These are phyloP conservation scores for Trichophyton mentagrophytes DNA, from an alignment of 2,329 filamentous ascomycete genomes.

Conservation along the genomic window DNA sequence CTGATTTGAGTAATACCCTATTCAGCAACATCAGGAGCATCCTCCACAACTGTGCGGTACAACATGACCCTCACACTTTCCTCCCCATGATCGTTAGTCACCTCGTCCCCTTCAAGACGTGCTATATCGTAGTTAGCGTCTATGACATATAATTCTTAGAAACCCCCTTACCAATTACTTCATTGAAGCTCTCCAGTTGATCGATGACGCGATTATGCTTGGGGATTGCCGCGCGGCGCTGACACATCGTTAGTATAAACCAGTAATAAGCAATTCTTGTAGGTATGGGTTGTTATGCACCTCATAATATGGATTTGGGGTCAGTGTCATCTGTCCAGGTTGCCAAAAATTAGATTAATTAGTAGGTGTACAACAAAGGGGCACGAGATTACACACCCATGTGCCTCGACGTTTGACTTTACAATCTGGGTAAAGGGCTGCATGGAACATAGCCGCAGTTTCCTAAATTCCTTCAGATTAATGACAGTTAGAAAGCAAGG, in stretches of 20 bases:
- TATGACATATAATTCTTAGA: too few relatives aligned
- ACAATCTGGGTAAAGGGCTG: background rate
- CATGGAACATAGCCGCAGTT: background rate
- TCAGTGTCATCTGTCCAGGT: background rate
- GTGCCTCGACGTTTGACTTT: background rate
- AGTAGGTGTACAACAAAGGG: background rate
- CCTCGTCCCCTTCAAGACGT: too few relatives aligned
- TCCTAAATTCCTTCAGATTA: too few relatives aligned
- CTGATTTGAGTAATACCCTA: too few relatives aligned
- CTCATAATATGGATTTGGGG: slow-evolving; percentile 5
- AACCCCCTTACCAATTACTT: slow-evolving; percentile 8
- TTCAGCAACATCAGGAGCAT: too few relatives aligned
- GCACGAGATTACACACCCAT: background rate
- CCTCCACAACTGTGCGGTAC: too few relatives aligned
- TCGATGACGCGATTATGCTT: slow-evolving; percentile 6
- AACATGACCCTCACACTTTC: too few relatives aligned
- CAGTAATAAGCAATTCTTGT: background rate
- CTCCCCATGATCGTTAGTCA: too few relatives aligned
- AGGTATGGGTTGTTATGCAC: background rate
- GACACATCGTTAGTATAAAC: background rate
- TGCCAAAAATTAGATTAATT: background rate
- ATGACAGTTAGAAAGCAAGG: too few relatives aligned
- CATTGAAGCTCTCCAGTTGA: slow-evolving; percentile 7
- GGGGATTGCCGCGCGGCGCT: background rate
- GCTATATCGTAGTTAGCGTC: too few relatives aligned